Conservation (phyloP, 2,329 filamentous ascomycete species). For the Huntiella decipiens region DNA sequence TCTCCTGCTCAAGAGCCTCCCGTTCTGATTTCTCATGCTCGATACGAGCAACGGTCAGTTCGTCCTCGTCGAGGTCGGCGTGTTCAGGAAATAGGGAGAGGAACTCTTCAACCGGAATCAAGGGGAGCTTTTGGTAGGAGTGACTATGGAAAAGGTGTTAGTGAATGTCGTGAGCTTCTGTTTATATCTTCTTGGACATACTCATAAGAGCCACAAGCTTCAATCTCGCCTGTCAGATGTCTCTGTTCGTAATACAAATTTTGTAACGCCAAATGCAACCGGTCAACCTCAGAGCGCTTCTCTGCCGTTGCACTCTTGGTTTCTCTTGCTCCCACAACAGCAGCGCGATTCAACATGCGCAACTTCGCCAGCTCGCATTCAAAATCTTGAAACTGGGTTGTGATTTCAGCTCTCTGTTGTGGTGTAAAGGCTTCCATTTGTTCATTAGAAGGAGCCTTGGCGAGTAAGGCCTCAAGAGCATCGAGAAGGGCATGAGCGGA, state of each 20-base stretch:
- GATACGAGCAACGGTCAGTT: conserved; percentile 76
- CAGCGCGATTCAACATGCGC: conserved; percentile 64
- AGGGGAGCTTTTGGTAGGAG: conserved; percentile 67
- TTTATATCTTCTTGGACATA: conserved; percentile 26
- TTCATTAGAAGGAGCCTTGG: conserved; percentile 21
- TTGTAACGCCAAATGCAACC: conserved; percentile 77
- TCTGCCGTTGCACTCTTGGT: conserved; percentile 78
- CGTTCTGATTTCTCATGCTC: conserved; percentile 76
- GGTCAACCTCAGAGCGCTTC: conserved; percentile 76
- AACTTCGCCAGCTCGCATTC: conserved; percentile 56
- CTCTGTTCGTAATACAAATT: conserved; percentile 94
- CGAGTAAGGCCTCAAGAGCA: conserved; percentile 21
- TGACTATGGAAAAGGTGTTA: conserved; percentile 34
- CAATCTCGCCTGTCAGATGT: conserved; percentile 76
- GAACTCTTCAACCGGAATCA: conserved; percentile 72
- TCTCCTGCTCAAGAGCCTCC: conserved; percentile 65
- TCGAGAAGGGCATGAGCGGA: conserved; percentile 50
- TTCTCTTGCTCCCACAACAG: conserved; percentile 60
- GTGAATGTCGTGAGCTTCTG: background rate
- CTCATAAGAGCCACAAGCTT: conserved; percentile 81
- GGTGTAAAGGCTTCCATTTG: conserved; percentile 17
- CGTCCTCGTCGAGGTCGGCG: conserved; percentile 51
- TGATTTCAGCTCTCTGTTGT: background rate
- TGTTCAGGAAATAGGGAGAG: conserved; percentile 58
- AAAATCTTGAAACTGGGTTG: conserved; percentile 4